phyloP scores from a whole-genome alignment of 108 stramenopile species.

The Phaeodactylum tricornutum region DNA sequence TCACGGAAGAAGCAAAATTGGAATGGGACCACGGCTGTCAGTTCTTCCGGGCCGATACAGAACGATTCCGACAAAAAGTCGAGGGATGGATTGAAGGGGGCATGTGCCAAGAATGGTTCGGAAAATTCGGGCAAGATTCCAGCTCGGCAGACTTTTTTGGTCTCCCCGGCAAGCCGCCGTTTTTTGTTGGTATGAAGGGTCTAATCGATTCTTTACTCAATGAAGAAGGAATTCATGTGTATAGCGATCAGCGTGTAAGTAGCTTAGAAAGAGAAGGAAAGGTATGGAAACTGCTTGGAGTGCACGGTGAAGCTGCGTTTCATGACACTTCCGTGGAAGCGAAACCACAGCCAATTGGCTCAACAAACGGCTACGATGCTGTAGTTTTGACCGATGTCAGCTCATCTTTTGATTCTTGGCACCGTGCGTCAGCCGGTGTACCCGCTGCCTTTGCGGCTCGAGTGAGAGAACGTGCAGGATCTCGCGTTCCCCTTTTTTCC shows the following conservation, averaged over 20 bases:
- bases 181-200: slow-evolving; percentile 28
- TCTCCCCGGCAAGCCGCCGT: slow-evolving; percentile 26
- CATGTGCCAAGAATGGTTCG: slow-evolving; percentile 38
- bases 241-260: neutral
- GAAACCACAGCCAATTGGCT: neutral
- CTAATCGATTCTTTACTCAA: slow-evolving; percentile 11
- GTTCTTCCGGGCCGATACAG: slow-evolving; percentile 55
- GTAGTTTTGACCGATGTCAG: slow-evolving; percentile 49
- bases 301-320: slow-evolving; percentile 34
- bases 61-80: slow-evolving; percentile 17
- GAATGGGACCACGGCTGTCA: slow-evolving; percentile 58
- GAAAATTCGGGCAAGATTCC: slow-evolving; percentile 18
- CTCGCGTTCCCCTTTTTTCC: slow-evolving; percentile 47
- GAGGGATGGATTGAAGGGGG: slow-evolving; percentile 20
- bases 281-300: slow-evolving; percentile 30
- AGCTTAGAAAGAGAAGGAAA: neutral
- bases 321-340: slow-evolving; percentile 45
- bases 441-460: slow-evolving; percentile 25
- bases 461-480: too few relatives aligned
- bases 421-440: slow-evolving; percentile 51
- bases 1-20: slow-evolving; percentile 9
- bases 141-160: slow-evolving; percentile 42
- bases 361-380: slow-evolving; percentile 27
- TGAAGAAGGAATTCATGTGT: slow-evolving; percentile 3
- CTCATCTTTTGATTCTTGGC: slow-evolving; percentile 43